Evolutionary conservation across 345 rosid genomes (phyloP).

Genomic region (Boechera stricta): DNA sequence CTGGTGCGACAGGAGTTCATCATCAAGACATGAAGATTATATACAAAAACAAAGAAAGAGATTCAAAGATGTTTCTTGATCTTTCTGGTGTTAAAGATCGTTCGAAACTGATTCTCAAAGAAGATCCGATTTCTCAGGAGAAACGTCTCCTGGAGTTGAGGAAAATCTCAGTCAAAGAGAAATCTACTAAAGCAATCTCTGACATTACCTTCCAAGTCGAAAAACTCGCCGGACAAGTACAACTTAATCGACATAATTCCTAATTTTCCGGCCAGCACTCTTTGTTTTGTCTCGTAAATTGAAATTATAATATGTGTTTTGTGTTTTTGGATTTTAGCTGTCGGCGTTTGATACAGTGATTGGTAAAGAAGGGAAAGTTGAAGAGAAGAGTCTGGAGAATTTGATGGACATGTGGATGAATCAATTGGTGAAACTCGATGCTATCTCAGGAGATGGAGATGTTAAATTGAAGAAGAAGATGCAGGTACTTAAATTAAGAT

Average conservation of each 20-base stretch:
- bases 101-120: slow-evolving; percentile 79
- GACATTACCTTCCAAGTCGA: slow-evolving; percentile 80
- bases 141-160: slow-evolving; percentile 76
- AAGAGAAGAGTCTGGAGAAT: slow-evolving; percentile 64
- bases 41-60: slow-evolving; percentile 92
- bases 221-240: slow-evolving; percentile 76
- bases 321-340: slow-evolving; percentile 56
- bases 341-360: slow-evolving; percentile 68
- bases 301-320: neutral
- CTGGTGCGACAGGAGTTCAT: slow-evolving; percentile 73
- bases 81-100: slow-evolving; percentile 79
- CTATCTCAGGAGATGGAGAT: slow-evolving; percentile 74
- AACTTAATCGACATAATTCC: slow-evolving; percentile 11
- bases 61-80: slow-evolving; percentile 85
- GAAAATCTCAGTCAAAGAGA: slow-evolving; percentile 69
- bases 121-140: slow-evolving; percentile 85
- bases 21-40: slow-evolving; percentile 86
- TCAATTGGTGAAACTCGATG: slow-evolving; percentile 78
- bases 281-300: neutral
- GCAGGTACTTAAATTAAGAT: slow-evolving; percentile 58
- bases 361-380: slow-evolving; percentile 71
- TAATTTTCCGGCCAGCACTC: neutral
- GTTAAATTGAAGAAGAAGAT: slow-evolving; percentile 78
- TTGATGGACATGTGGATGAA: slow-evolving; percentile 82
- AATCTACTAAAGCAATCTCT: slow-evolving; percentile 68